Conservation (phyloP, 768 basidiomycete species). For the Termitomyces eurrhizus region DNA sequence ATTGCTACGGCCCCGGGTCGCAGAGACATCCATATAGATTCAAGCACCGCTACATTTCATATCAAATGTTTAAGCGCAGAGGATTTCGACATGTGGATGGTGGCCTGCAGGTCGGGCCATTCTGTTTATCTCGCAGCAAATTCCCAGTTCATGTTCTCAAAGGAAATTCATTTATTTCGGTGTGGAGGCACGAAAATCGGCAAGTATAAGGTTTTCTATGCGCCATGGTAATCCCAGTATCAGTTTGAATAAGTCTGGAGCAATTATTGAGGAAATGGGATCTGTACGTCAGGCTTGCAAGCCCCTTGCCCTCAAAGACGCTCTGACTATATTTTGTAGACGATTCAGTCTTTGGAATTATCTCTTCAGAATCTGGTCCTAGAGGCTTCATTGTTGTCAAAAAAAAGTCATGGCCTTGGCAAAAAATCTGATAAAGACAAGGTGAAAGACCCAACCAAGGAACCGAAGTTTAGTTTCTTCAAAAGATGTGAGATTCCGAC, state of each 20-base stretch:
- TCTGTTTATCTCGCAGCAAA: slow-evolving; percentile 2
- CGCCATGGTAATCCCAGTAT: slow-evolving; percentile 35
- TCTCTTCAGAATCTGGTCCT: slow-evolving; percentile 42
- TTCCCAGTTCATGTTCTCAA: neutral
- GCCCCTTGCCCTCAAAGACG: neutral
- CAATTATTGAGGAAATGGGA: slow-evolving; percentile 64
- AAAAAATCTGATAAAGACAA: slow-evolving; percentile 53
- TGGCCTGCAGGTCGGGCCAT: slow-evolving; percentile 57
- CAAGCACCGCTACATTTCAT: slow-evolving; percentile 74
- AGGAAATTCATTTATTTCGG: slow-evolving; percentile 64
- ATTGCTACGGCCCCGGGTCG: slow-evolving; percentile 70
- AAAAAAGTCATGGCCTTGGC: slow-evolving; percentile 31
- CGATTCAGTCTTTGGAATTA: slow-evolving; percentile 54
- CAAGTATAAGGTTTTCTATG: slow-evolving; percentile 35
- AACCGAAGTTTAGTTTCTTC: slow-evolving; percentile 53
- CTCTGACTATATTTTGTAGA: slow-evolving; percentile 32
- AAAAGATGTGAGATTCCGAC: slow-evolving; percentile 44
- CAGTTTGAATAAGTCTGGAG: slow-evolving; percentile 44
- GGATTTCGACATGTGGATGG: slow-evolving; percentile 75
- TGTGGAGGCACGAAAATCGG: slow-evolving; percentile 39
- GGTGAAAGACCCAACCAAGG: slow-evolving; percentile 38
- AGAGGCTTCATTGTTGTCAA: slow-evolving; percentile 34
- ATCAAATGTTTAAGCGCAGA: slow-evolving; percentile 69
- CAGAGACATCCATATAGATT: slow-evolving; percentile 80
- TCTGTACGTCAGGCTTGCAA: slow-evolving; percentile 36